A percentile compares a stretch with the other conserved stretches of the same genome.
Evolutionary conservation across 2,329 filamentous ascomycete genomes (phyloP).

Genomic region (Colletotrichum musae): DNA sequence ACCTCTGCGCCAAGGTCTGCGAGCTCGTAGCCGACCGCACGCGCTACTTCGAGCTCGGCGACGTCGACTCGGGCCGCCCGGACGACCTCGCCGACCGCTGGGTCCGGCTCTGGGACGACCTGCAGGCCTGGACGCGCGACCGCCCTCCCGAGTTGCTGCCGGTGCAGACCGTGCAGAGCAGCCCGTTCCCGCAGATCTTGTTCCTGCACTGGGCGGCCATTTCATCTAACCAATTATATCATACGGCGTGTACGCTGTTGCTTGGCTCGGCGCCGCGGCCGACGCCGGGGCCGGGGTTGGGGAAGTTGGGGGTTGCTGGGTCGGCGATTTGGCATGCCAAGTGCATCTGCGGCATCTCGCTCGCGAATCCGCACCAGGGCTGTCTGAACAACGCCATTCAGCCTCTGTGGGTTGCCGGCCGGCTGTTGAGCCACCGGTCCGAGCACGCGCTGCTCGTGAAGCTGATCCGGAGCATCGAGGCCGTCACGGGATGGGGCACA

Average conservation of each 20-base stretch:
- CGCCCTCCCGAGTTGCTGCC: slow-evolving; percentile 63
- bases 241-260: slow-evolving; percentile 68
- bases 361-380: slow-evolving; percentile 69
- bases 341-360: slow-evolving; percentile 68
- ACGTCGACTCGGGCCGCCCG: slow-evolving; percentile 59
- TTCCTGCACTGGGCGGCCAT: slow-evolving; percentile 69
- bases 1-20: slow-evolving; percentile 66
- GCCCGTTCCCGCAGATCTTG: slow-evolving; percentile 66
- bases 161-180: slow-evolving; percentile 57
- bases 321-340: slow-evolving; percentile 70
- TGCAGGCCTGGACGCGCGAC: slow-evolving; percentile 63
- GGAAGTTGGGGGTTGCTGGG: slow-evolving; percentile 44
- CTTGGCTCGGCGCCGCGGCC: slow-evolving; percentile 58
- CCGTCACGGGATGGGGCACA: slow-evolving; percentile 67
- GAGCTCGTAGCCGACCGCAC: slow-evolving; percentile 66
- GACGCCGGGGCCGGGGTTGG: slow-evolving; percentile 11
- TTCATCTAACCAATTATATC: slow-evolving; percentile 70
- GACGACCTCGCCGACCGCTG: slow-evolving; percentile 60
- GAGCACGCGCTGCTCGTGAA: slow-evolving; percentile 58
- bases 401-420: slow-evolving; percentile 69
- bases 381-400: slow-evolving; percentile 72
- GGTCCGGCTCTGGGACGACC: slow-evolving; percentile 63
- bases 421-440: slow-evolving; percentile 65
- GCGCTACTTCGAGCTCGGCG: slow-evolving; percentile 62
- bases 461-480: slow-evolving; percentile 65